Evolutionary conservation across 257 asterid species (phyloP), one percentile per base, ranked within the genome.

Genomic region (Jacaranda copaia): DNA sequence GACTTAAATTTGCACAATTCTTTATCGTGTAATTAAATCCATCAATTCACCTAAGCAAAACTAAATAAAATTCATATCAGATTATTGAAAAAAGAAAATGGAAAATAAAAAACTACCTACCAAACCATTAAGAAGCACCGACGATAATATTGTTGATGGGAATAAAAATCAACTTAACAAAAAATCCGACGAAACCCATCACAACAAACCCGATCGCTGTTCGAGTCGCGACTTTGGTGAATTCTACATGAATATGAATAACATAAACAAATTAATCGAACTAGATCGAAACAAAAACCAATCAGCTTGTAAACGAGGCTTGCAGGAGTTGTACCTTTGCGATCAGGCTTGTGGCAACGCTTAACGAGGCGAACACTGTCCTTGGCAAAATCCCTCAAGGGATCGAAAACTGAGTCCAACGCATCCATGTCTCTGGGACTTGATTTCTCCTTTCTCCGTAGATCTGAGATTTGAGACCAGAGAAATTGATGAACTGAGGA

Each of bases 321-420:
- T 1, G 39, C 74, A 66, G 18, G 73, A 64, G 48, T 15, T 18
- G 69, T 80, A 88, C 92, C 92, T 82, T 88, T 85, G 61, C 90
- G 92, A 86, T 88, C 92, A 68, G 90, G 92, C 80, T 87, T 87
- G 87, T 87, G 92, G 87, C 92, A 87, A 14, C 92, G 84, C 81
- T 85, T 87, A 80, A 85, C 92, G 49, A 87, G 92, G 70, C 89
- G 89, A 79, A 83, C 81, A 57, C 92, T 87, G 82, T 85, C 92
- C 87, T 85, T 82, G 40, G 88, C 82, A 75, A 88, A 88, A 63
- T 88, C 92, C 74, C 90, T 84, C 18, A 88, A 77, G 20, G 88
- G 92, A 82, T 88, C 92, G 85, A 88, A 83, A 19, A 85, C 90
- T 32, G 90, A 80, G 62, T 88, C 92, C 73, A 88, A 61, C 60